Evolutionary conservation across 148 eudicot genomes (phyloP).

Genomic region (Fagopyrum esculentum): DNA sequence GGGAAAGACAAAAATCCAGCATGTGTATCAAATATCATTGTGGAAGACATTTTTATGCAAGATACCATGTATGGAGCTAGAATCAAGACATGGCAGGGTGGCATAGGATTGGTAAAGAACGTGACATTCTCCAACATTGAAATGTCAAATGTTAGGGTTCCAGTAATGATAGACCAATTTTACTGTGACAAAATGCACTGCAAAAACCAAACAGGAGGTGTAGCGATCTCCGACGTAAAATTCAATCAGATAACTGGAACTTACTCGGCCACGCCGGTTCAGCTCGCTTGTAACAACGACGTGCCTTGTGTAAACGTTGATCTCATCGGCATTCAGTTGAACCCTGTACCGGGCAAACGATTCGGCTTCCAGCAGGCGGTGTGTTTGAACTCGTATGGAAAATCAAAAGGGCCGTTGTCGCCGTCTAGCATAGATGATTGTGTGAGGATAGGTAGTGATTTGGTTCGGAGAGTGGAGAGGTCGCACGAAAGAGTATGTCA

Average conservation of each 20-base stretch:
- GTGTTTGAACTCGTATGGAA: conserved; percentile 73
- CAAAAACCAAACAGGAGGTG: conserved; percentile 63
- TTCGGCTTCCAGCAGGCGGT: conserved; percentile 27
- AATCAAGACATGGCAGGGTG: conserved; percentile 98
- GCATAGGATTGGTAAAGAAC: conserved; percentile 60
- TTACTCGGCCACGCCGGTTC: conserved; percentile 48
- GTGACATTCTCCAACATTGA: conserved; percentile 57
- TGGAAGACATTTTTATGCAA: conserved; percentile 49
- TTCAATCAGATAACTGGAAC: conserved; percentile 54
- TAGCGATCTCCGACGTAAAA: conserved; percentile 47
- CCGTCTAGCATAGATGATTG: conserved; percentile 65
- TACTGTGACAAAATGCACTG: conserved; percentile 59
- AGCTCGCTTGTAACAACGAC: conserved; percentile 60
- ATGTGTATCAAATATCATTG: conserved; percentile 61
- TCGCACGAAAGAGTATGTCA: conserved; percentile 34
- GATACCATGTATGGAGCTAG: conserved; percentile 61
- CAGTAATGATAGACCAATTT: conserved; percentile 61
- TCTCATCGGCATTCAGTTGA: conserved; percentile 39
- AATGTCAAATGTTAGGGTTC: conserved; percentile 58
- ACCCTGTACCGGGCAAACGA: conserved; percentile 2
- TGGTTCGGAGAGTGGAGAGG: conserved; percentile 23
- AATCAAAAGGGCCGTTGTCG: conserved; percentile 40
- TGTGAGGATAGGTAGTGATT: conserved; percentile 33
- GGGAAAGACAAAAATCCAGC: conserved; percentile 66
- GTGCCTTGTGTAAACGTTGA: conserved; percentile 57